Base-by-base conservation (phyloP, 2,329 filamentous ascomycete genomes). In the Acarospora socialis region DNA sequence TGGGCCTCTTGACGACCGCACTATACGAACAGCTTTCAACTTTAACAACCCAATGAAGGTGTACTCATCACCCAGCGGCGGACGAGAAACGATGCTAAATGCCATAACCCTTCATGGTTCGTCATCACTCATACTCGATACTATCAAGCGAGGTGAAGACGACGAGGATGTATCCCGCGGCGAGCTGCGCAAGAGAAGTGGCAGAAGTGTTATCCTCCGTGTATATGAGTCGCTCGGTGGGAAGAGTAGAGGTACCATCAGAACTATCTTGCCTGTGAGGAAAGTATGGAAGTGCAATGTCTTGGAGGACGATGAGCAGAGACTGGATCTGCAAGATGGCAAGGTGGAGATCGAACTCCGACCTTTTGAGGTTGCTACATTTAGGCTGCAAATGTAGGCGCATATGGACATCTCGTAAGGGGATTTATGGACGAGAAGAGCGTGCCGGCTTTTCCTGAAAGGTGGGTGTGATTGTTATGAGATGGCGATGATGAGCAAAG, bases 161-260 rank as follows among this genome's bases (percentile, higher is more conserved):
- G 81, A 87, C 43, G 75, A 78, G 47, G 81, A 84, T 43, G 69
- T 65, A 6, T 58, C 56, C 3, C 46, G 65, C 3, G 69, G 70
- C 14, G 68, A 70, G 21, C 57, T 87, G 19, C 68, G 70, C 3
- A 63, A 63, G 42, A 72, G 80, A 35, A 69, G 72, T 44, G 84
- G 82, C 0, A 70, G 71, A 53, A 92, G 81, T 51, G 68, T 95
- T 28, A 77, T 98, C 37, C 43, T 94, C 36, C 69, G 90, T 2
- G 65, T 94, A 13, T 98, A 92, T 50, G 90, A 98, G 52, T 78
- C 78, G 38, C 60, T 95, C 24, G 90, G 90, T 27, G 90, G 90
- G 0, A 77, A 73, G 47, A 75, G 73, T 39, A 72, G 75, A 40
- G 86, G 79, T 2, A 71, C 63, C 1, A 72, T 94, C 46, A 58